Conservation (phyloP, 805 yeast species). For the Lachancea thermotolerans region DNA sequence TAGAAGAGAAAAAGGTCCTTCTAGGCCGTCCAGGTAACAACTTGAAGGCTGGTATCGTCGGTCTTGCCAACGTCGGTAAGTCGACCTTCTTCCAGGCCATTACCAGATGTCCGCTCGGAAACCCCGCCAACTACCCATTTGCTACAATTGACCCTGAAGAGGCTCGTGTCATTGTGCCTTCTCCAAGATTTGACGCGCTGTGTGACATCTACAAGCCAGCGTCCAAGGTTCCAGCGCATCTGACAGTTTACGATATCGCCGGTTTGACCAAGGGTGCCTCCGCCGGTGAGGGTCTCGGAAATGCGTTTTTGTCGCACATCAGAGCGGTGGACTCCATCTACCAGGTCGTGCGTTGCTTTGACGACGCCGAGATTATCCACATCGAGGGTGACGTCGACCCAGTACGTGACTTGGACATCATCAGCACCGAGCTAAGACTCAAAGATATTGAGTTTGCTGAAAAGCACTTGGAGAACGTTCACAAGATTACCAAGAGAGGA, state of each 20-base stretch:
- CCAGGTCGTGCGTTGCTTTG: constrained; percentile 96
- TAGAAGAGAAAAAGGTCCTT: constrained; percentile 56
- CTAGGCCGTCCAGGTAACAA: constrained; percentile 81
- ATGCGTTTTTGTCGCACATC: constrained; percentile 92
- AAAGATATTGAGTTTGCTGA: constrained; percentile 94
- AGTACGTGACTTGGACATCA: constrained; percentile 86
- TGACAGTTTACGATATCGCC: constrained; percentile 94
- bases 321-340: constrained; percentile 97
- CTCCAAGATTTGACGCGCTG: constrained; percentile 76
- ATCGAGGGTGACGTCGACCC: constrained; percentile 97
- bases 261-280: constrained; percentile 97
- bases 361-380: constrained; percentile 96
- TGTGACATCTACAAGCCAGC: constrained; percentile 73
- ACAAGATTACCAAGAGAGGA: constrained; percentile 77
- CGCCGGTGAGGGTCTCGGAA: constrained; percentile 96
- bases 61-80: constrained; percentile 91
- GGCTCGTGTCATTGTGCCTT: constrained; percentile 92
- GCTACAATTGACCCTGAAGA: constrained; percentile 98
- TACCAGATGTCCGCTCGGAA: constrained; percentile 86
- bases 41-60: constrained; percentile 83
- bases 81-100: constrained; percentile 97
- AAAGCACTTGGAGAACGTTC: constrained; percentile 72
- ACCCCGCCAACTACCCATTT: constrained; percentile 96
- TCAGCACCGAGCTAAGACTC: constrained; percentile 83
- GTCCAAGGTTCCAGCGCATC: constrained; percentile 81